A percentile compares a stretch with the other conserved stretches of the same genome.
Conservation (phyloP, 2,329 filamentous ascomycete genomes). For the Aspergillus melleus region DNA sequence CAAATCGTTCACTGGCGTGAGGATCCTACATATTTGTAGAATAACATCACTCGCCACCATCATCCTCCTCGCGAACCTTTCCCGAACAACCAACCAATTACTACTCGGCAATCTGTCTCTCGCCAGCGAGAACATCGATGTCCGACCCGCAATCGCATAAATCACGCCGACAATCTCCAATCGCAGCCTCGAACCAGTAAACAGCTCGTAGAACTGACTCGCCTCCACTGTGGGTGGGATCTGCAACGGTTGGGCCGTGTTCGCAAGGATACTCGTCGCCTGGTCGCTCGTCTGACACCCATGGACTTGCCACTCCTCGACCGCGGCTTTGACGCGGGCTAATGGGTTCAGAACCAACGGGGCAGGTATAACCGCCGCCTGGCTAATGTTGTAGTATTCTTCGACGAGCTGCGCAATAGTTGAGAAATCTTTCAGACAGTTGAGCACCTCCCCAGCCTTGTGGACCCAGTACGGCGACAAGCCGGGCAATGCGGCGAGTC, state of each 20-base stretch:
- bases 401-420: constrained; percentile 19
- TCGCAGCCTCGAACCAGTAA: constrained; percentile 38
- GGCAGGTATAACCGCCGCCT: constrained; percentile 37
- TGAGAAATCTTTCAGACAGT: constrained; percentile 17
- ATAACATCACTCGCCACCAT: constrained; percentile 37
- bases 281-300: constrained; percentile 5
- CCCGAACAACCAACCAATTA: constrained; percentile 6
- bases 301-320: constrained; percentile 14
- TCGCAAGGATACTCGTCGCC: constrained; percentile 24
- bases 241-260: constrained; percentile 24
- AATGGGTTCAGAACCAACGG: constrained; percentile 37
- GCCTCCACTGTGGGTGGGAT: constrained; percentile 27
- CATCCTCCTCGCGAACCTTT: constrained; percentile 27
- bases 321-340: constrained; percentile 17
- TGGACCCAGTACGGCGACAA: constrained; percentile 24
- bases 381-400: constrained; percentile 25
- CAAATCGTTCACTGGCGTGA: constrained; percentile 42
- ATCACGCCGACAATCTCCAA: constrained; percentile 42
- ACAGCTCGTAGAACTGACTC: constrained; percentile 38
- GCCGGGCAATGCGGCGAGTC: constrained; percentile 8
- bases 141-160: constrained; percentile 38
- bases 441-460: constrained; percentile 19
- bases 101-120: constrained; percentile 12
- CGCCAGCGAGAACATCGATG: constrained; percentile 22
- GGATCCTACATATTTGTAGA: constrained; percentile 37